Percentiles rank a stretch among this genome's conserved stretches.
Evolutionary conservation across 2,329 filamentous ascomycete species (phyloP).

Genomic region (Passalora sequoiae): DNA sequence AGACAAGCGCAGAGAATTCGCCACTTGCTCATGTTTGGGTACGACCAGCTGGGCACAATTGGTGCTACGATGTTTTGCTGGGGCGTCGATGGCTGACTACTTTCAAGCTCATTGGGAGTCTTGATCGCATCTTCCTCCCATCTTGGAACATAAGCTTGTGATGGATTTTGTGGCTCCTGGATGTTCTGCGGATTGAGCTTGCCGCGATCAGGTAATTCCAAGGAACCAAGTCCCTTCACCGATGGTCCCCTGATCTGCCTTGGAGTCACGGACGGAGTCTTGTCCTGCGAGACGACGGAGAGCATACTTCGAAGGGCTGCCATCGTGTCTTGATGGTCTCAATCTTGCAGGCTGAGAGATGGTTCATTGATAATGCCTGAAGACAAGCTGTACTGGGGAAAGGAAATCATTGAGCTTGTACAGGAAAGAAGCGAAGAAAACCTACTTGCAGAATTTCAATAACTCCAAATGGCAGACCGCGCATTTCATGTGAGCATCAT

Average conservation of each 20-base stretch:
- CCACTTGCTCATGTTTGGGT: slow-evolving; percentile 62
- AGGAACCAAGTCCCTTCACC: slow-evolving; percentile 25
- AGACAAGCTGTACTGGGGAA: background rate
- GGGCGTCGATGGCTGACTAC: slow-evolving; percentile 51
- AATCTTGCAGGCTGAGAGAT: background rate
- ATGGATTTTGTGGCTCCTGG: slow-evolving; percentile 11
- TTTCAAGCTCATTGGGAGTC: slow-evolving; percentile 46
- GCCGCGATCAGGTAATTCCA: slow-evolving; percentile 24
- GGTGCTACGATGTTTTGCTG: slow-evolving; percentile 39
- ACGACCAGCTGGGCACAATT: slow-evolving; percentile 53
- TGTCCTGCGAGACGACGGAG: slow-evolving; percentile 4
- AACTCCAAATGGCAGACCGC: too few relatives aligned
- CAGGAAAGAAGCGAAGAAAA: too few relatives aligned
- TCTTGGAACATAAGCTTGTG: slow-evolving; percentile 6
- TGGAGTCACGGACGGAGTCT: slow-evolving; percentile 5
- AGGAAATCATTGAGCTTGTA: too few relatives aligned
- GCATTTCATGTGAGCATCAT: too few relatives aligned
- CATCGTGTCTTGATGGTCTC: background rate
- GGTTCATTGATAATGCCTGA: background rate
- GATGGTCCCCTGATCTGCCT: slow-evolving; percentile 17
- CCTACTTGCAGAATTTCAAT: too few relatives aligned
- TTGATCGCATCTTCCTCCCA: slow-evolving; percentile 22
- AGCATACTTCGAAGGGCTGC: background rate
- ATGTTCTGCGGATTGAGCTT: slow-evolving; percentile 7
- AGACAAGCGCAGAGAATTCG: slow-evolving; percentile 60